Conservation (phyloP, 2,329 filamentous ascomycete genomes). For the Aspergillus quadricinctus region DNA sequence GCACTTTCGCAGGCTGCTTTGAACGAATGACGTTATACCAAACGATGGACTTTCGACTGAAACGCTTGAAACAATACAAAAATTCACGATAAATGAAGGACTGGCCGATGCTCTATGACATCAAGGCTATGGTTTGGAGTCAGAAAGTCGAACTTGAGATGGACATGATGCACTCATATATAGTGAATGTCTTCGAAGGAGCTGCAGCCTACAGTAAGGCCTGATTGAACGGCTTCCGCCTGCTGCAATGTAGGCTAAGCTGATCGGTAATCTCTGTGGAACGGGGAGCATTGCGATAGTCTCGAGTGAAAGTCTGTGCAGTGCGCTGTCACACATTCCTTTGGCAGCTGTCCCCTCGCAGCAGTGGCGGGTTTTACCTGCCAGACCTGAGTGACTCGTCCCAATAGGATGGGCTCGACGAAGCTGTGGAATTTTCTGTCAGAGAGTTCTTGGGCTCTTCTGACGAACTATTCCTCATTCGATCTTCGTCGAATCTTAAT, state of each 20-base stretch:
- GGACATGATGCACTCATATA: not conserved
- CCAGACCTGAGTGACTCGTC: not conserved
- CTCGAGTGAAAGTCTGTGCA: constrained; percentile 8
- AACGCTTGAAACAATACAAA: constrained; percentile 12
- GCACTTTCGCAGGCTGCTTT: constrained; percentile 14
- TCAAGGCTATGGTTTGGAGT: constrained; percentile 17
- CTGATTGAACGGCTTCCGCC: constrained; percentile 18
- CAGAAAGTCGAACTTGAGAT: not conserved
- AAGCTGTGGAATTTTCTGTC: not conserved
- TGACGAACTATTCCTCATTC: not conserved
- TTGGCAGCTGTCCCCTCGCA: constrained; percentile 8
- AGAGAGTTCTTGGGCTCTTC: not conserved
- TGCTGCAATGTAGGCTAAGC: constrained; percentile 16
- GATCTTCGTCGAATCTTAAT: not conserved
- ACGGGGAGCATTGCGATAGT: constrained; percentile 8
- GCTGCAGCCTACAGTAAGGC: not conserved
- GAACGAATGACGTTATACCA: constrained; percentile 19
- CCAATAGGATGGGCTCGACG: not conserved
- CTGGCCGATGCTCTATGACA: constrained; percentile 24
- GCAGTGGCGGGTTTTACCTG: not conserved
- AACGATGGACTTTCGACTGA: constrained; percentile 20
- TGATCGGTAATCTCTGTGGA: constrained; percentile 14
- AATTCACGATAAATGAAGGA: constrained; percentile 14
- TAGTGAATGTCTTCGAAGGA: not conserved
- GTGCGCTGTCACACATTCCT: constrained; percentile 17